A percentile compares a stretch with the other conserved stretches of the same genome.
Conservation (phyloP, 345 rosid species). For the Eucalyptus lansdowneana region DNA sequence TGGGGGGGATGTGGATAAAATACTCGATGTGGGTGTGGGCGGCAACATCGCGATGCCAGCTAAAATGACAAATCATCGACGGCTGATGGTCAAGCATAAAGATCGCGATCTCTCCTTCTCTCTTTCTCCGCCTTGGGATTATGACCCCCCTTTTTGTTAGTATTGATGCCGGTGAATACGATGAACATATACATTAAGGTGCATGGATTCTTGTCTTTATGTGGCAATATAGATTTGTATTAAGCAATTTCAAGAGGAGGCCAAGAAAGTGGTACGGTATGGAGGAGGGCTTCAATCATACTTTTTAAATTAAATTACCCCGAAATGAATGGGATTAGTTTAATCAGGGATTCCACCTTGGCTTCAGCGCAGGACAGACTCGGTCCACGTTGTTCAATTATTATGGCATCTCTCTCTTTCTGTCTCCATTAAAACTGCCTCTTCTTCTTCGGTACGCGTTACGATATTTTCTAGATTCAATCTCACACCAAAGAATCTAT, state of each 20-base stretch:
- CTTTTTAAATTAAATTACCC: not conserved
- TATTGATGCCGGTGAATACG: not conserved
- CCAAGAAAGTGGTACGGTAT: not conserved
- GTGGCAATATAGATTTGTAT: not conserved
- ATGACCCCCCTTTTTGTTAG: not conserved
- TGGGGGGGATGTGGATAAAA: not conserved
- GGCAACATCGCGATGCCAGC: not conserved
- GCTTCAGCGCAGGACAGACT: slow-evolving; percentile 27
- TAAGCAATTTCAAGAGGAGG: not conserved
- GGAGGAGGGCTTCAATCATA: not conserved
- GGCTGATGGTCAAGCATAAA: not conserved
- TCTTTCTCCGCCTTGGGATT: not conserved
- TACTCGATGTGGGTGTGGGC: not conserved
- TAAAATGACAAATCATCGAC: not conserved
- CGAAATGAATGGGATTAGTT: not conserved
- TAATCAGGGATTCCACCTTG: slow-evolving; percentile 4
- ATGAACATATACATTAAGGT: not conserved
- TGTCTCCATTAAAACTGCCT: not conserved
- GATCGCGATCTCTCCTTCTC: not conserved
- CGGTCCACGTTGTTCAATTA: slow-evolving; percentile 31
- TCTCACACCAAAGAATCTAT: slow-evolving; percentile 25
- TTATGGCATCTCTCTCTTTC: not conserved
- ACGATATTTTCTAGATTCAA: slow-evolving; percentile 10
- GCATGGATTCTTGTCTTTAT: not conserved
- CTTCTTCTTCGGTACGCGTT: not conserved